Conservation (phyloP, 2,329 filamentous ascomycete genomes). For the Fusarium redolens region DNA sequence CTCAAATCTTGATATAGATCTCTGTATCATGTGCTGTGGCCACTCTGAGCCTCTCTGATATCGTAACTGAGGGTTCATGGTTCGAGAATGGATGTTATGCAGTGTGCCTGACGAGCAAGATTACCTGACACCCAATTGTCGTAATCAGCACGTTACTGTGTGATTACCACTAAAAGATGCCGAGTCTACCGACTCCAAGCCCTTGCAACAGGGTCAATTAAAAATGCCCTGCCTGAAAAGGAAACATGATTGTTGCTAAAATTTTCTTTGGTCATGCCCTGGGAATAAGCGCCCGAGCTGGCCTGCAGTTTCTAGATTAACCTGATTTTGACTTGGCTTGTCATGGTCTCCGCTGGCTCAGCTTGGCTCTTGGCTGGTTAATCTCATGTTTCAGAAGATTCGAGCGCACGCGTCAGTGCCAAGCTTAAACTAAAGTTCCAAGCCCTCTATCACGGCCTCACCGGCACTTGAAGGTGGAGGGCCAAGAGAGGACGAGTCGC, state of each 20-base stretch:
- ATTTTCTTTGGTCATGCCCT: constrained; percentile 1
- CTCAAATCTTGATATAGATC: constrained; percentile 27
- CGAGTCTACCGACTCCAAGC: constrained; percentile 38
- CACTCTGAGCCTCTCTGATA: constrained; percentile 19
- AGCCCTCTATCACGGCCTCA: constrained; percentile 21
- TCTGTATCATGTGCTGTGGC: neutral
- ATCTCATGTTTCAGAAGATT: constrained; percentile 25
- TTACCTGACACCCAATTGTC: constrained; percentile 33
- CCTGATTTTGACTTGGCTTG: constrained; percentile 27
- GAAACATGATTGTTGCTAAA: constrained; percentile 20
- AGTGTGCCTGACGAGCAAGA: constrained; percentile 25
- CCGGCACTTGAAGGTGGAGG: constrained; percentile 37
- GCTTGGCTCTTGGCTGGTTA: constrained; percentile 21
- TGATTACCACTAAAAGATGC: constrained; percentile 20
- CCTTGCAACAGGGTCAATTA: constrained; percentile 16
- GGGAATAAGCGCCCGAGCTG: constrained; percentile 7
- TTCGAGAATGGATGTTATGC: constrained; percentile 1
- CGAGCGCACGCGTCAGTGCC: constrained; percentile 41
- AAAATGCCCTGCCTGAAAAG: constrained; percentile 11
- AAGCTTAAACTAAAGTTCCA: constrained; percentile 31
- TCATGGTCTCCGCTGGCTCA: constrained; percentile 9
- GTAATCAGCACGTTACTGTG: constrained; percentile 25
- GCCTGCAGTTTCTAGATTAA: constrained; percentile 8
- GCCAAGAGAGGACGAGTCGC: constrained; percentile 35
- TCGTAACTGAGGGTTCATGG: neutral